Evolutionary conservation across 345 rosid genomes (phyloP), one percentile per base, ranked within the genome.

Genomic region (Nephelium lappaceum): DNA sequence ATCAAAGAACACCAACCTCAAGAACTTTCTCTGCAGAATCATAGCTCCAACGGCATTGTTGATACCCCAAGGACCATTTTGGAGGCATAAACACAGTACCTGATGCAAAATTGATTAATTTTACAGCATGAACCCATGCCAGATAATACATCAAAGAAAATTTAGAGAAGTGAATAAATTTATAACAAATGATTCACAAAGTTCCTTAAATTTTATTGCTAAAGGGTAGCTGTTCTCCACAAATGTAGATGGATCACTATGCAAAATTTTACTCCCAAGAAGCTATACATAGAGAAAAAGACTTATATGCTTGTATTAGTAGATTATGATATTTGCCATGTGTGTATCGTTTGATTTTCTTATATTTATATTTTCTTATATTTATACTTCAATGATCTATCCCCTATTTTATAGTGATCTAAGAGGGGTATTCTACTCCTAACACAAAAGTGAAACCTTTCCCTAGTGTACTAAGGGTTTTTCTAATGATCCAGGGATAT

Each of bases 1-100:
- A 71, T 23, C 68, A 45, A 60, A 81, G 71, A 66, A 51, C 25
- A 71, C 82, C 49, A 80, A 95, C 98, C 98, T 92, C 98, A 15
- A 78, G 84, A 83, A 95, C 97, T 86, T 90, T 89, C 81, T 85
- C 71, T 67, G 85, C 95, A 79, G 95, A 92, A 84, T 85, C 89
- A 83, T 95, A 95, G 88, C 98, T 93, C 93, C 94, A 95, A 53
- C 98, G 95, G 78, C 98, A 95, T 78, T 95, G 98, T 5, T 95
- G 98, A 84, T 93, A 95, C 67, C 98, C 98, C 67, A 95, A 79
- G 49, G 98, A 88, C 98, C 98, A 95, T 86, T 92, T 93, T 49
- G 98, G 97, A 69, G 98, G 98, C 98, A 95, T 95, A 84, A 93
- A 93, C 36, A 90, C 85, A 55, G 95, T 90, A 80, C 98, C 98